phyloP scores from a whole-genome alignment of 2,329 filamentous ascomycete genomes.

The Colletotrichum chrysophilum region DNA sequence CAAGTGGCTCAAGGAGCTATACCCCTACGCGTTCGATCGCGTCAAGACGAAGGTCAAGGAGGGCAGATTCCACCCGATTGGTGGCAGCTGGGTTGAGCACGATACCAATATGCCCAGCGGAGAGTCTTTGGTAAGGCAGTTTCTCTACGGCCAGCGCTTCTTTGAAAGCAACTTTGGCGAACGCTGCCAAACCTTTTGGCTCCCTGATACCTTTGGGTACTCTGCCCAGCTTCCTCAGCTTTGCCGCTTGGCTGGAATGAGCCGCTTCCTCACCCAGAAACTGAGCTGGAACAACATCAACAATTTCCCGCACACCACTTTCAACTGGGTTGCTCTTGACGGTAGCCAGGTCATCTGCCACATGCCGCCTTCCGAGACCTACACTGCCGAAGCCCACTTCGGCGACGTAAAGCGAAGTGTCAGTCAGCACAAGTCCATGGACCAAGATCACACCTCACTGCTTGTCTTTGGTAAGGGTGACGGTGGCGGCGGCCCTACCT shows the following conservation, averaged over 20 bases:
- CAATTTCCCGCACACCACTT: constrained; percentile 97
- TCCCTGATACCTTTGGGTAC: constrained; percentile 98
- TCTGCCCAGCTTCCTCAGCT: constrained; percentile 93
- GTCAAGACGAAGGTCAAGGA: constrained; percentile 91
- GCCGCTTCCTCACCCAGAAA: constrained; percentile 96
- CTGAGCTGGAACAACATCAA: constrained; percentile 99
- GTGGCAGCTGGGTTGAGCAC: constrained; percentile 98
- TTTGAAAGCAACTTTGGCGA: constrained; percentile 93
- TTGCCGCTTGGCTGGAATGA: constrained; percentile 94
- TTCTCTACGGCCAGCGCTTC: constrained; percentile 93
- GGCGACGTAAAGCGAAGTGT: constrained; percentile 91
- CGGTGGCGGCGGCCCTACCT: constrained; percentile 93
- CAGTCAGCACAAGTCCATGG: constrained; percentile 92
- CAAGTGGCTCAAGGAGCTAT: constrained; percentile 93
- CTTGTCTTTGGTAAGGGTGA: constrained; percentile 97
- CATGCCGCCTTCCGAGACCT: constrained; percentile 95
- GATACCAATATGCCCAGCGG: constrained; percentile 98
- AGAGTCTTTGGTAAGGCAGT: constrained; percentile 92
- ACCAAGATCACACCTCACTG: constrained; percentile 88
- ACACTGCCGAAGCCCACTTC: constrained; percentile 93
- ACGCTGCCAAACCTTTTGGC: constrained; percentile 91
- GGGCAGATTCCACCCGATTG: constrained; percentile 91
- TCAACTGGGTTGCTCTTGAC: constrained; percentile 97
- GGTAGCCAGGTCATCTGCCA: constrained; percentile 97
- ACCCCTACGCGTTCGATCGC: constrained; percentile 86